phyloP scores from a whole-genome alignment of 2,329 filamentous ascomycete genomes.

The Botrytis medusae region DNA sequence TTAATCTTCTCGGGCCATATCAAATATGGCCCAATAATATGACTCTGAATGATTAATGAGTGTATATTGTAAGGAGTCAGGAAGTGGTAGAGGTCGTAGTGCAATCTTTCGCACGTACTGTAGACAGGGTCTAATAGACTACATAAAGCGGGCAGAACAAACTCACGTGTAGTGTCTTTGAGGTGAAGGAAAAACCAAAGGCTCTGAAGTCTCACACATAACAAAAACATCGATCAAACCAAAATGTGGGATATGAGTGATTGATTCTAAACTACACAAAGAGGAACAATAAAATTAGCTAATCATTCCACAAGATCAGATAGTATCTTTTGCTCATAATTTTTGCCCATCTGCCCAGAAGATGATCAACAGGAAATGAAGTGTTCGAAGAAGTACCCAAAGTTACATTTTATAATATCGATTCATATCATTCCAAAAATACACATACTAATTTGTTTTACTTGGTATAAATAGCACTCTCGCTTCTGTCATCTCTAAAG shows the following conservation, averaged over 20 bases:
- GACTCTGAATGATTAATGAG: conserved; percentile 44
- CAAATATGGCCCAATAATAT: conserved; percentile 40
- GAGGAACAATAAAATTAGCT: no score
- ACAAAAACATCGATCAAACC: not conserved
- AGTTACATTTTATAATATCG: conserved; percentile 36
- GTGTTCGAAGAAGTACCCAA: no score
- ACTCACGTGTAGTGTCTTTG: no score
- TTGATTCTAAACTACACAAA: no score
- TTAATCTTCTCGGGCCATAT: conserved; percentile 32
- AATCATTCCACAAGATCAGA: not conserved
- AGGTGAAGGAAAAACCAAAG: not conserved
- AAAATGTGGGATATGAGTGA: not conserved
- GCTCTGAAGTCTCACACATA: not conserved
- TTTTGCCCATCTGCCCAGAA: no score
- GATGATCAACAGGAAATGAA: no score
- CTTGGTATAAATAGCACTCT: conserved; percentile 61
- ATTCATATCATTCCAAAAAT: not conserved
- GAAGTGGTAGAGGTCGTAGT: not conserved
- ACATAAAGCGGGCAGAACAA: not conserved
- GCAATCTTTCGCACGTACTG: not conserved
- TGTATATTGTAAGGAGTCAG: conserved; percentile 26
- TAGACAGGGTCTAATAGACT: not conserved
- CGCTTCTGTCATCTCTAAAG: conserved; percentile 59
- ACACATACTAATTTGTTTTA: conserved; percentile 66
- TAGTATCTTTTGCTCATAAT: not conserved